Base-by-base conservation (phyloP, 805 yeast genomes). In the Teunomyces kruisii region DNA sequence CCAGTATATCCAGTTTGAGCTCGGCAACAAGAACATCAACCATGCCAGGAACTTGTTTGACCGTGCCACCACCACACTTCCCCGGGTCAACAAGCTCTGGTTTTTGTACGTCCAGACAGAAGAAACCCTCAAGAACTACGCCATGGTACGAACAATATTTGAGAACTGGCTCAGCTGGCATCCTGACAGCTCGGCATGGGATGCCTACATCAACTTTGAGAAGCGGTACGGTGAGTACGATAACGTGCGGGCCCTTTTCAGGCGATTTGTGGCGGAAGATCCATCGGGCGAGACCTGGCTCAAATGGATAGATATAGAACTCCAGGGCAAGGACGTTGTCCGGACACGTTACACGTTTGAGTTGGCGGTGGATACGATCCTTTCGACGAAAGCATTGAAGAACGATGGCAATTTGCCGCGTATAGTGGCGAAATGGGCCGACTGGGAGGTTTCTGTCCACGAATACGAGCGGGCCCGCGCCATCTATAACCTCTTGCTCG, bases 11-110 rank as follows among this genome's bases (percentile, higher is more conserved):
- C 90, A 88, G 56, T 62, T 81, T 31, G 98, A 94, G 66, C 67
- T 91, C 36, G 78, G 83, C 49, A 72, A 76, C 31, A 78, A 81
- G 49, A 88, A 85, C 54, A 75, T 89, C 44, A 89, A 88, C 56
- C 97, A 91, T 66, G 97, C 97, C 0, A 70, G 96, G 53, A 91
- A 92, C 58, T 55, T 94, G 22, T 68, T 92, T 26, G 90, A 89
- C 42, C 69, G 97, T 35, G 95, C 89, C 0, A 82, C 86, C 0
- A 76, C 81, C 1, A 62, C 80, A 0, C 67, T 91, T 19, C 98
- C 98, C 0, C 71, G 88, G 19, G 82, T 85, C 3, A 91, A 86
- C 55, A 91, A 91, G 60, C 66, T 92, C 15, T 92, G 98, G 97
- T 87, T 79, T 58, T 75, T 82, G 48, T 90, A 88, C 57, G 83